Evolutionary conservation across 2,329 filamentous ascomycete genomes (phyloP).

Genomic region (Paecilomyces sp.): DNA sequence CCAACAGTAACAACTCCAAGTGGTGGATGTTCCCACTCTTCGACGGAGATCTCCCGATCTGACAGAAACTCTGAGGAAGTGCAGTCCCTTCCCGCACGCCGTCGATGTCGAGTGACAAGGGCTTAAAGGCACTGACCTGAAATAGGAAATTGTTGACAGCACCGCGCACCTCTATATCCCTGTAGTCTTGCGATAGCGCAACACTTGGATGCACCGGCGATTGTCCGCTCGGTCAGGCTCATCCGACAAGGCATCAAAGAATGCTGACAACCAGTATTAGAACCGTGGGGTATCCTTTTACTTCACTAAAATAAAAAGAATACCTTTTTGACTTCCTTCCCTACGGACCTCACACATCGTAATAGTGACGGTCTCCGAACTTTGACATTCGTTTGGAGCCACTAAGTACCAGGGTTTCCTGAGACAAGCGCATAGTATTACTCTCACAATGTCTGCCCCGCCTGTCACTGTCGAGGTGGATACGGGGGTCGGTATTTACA

Average conservation of each 20-base stretch:
- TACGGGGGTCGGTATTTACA: neutral
- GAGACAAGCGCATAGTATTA: neutral
- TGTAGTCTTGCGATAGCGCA: neutral
- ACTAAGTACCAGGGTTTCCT: neutral
- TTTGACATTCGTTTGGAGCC: neutral
- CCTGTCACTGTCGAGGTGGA: neutral
- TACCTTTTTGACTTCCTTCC: neutral
- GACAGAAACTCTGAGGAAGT: neutral
- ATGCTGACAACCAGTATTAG: neutral
- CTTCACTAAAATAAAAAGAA: neutral
- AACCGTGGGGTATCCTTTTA: neutral
- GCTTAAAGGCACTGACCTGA: neutral
- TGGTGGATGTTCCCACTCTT: too few species aligned
- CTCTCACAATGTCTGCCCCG: neutral
- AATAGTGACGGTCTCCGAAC: neutral
- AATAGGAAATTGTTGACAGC: neutral
- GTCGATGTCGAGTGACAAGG: neutral
- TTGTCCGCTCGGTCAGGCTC: neutral
- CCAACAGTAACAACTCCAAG: too few species aligned
- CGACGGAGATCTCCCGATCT: neutral
- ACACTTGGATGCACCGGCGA: neutral
- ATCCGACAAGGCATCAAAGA: neutral
- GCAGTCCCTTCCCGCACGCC: neutral
- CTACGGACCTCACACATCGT: neutral
- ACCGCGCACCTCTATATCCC: neutral